Base-by-base conservation (phyloP, 768 basidiomycete species). In the Suillus lakei region DNA sequence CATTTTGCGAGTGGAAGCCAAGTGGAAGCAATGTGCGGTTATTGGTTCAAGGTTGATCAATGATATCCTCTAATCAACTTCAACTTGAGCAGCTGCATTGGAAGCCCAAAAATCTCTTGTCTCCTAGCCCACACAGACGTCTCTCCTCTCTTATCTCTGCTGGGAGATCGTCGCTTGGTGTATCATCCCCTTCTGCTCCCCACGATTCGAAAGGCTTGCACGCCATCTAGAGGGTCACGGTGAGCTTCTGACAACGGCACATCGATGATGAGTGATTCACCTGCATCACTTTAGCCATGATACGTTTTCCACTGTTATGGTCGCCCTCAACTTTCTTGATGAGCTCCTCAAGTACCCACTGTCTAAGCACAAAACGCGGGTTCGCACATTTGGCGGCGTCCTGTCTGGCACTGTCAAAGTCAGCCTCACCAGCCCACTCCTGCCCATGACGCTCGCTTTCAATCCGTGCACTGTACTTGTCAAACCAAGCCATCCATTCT, bases 261-360 rank as follows among this genome's bases (percentile, higher is more conserved):
- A 21, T 12, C 9, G 7, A 26, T 2, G 48, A 38, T 60, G 38
- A n/a, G 13, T 30, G 65, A 89, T 71, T 67, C 28, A 93, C 93
- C 80, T 92, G 84, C 77, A 98, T 79, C 21, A 98, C 91, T 77
- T 94, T 93, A 15, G 88, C 88, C 60, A 98, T 79, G 3, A 91
- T 79, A 64, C 84, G 81, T 79, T 88, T 89, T 56, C 91, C 91
- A 65, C 79, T 85, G 26, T 81, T 79, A 12, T 81, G 73, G 70
- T 95, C 91, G 65, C 78, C 77, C 73, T 95, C 92, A 2, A 95
- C 51, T 53, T 54, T 54, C 67, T 79, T 77, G 73, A 99, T 99
- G 28, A 93, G 90, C 72, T 99, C 96, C 75, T 99, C 96, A 39
- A 99, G 82, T 10, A 99, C 80, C 98, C 98, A 99, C 77, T 99